Conservation (phyloP, 306 rosid genomes). For the Senna tora region DNA sequence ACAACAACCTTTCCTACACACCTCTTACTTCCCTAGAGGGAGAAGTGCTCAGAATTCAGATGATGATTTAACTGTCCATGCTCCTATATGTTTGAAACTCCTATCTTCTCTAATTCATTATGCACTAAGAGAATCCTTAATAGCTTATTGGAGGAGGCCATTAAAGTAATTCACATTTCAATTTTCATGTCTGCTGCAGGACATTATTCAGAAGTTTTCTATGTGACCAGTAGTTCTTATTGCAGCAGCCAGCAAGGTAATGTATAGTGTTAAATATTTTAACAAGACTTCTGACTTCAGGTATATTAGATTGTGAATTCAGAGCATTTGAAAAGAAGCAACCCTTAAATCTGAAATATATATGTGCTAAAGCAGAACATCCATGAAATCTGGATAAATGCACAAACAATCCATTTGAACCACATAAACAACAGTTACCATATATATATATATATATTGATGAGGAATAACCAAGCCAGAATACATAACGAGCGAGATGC, state of each 20-base stretch:
- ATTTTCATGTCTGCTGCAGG: slow-evolving; percentile 18
- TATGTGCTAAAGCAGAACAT: neutral
- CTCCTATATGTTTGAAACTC: neutral
- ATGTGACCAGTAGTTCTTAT: slow-evolving; percentile 11
- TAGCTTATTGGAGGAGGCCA: neutral
- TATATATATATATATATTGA: too few relatives aligned
- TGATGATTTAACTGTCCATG: slow-evolving; percentile 18
- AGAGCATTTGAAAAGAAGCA: slow-evolving; percentile 31
- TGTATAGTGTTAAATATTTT: neutral
- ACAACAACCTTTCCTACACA: slow-evolving; percentile 15
- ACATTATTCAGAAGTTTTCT: slow-evolving; percentile 11
- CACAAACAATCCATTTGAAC: too few relatives aligned
- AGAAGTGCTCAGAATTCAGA: neutral
- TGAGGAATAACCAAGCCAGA: too few relatives aligned
- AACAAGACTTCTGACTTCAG: slow-evolving; percentile 26
- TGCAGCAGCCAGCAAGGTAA: neutral
- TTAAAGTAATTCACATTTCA: slow-evolving; percentile 9
- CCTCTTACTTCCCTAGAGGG: neutral
- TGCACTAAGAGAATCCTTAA: slow-evolving; percentile 9
- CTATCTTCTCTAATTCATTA: slow-evolving; percentile 28
- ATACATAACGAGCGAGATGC: too few relatives aligned
- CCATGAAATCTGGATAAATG: slow-evolving; percentile 30
- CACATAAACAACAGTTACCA: too few relatives aligned
- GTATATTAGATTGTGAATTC: neutral
- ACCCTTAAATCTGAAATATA: neutral